Percentiles rank a stretch among this genome's conserved stretches.
Evolutionary conservation across 192 early-diverging fungal species (phyloP).

Genomic region (Backusella westeae): DNA sequence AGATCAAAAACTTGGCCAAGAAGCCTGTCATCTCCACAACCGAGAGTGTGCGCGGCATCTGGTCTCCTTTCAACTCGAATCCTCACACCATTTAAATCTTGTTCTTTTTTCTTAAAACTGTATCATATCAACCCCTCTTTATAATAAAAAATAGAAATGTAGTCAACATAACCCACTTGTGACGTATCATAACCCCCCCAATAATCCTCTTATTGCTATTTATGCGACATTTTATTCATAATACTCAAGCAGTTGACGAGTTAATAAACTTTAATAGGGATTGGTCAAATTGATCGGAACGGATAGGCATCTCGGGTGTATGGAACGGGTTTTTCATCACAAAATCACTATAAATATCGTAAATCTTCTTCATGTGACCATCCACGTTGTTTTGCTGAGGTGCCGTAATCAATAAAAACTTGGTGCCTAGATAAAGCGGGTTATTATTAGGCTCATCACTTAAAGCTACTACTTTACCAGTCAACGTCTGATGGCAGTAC

Average conservation of each 20-base stretch:
- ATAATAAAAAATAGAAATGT: neutral
- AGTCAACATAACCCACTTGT: no score
- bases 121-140: neutral
- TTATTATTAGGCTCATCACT: no score
- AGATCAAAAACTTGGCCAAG: conserved; percentile 59
- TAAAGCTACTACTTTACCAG: conserved; percentile 49
- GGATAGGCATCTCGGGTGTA: conserved; percentile 98
- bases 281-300: conserved; percentile 91
- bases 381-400: conserved; percentile 73
- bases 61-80: conserved; percentile 77
- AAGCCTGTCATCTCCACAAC: conserved; percentile 75
- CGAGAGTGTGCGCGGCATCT: conserved; percentile 77
- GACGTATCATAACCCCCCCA: no score
- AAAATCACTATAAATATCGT: conserved; percentile 92
- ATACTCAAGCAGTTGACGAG: conserved; percentile 17
- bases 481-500: conserved; percentile 91
- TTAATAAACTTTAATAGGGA: conserved; percentile 70
- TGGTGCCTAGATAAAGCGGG: conserved; percentile 57
- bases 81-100: conserved; percentile 57
- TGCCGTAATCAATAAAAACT: conserved; percentile 91
- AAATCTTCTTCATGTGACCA: conserved; percentile 61
- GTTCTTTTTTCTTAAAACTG: neutral
- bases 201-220: no score
- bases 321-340: conserved; percentile 99
- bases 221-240: neutral